phyloP scores from a whole-genome alignment of 2,329 filamentous ascomycete genomes.

The Epichloe gansuensis region DNA sequence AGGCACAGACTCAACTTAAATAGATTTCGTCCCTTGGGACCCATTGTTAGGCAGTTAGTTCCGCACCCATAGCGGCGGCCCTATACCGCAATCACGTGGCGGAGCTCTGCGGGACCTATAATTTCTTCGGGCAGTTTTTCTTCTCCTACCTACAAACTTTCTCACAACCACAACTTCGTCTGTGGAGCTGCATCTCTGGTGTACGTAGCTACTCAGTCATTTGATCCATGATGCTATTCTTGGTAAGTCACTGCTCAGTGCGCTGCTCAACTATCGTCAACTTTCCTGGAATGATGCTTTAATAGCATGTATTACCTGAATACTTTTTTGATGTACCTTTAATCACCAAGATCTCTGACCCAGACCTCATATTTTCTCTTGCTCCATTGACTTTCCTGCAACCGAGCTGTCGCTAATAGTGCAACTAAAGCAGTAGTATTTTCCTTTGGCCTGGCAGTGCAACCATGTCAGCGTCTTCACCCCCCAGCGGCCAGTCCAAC shows the following conservation, averaged over 20 bases:
- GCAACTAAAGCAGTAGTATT: background rate
- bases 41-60: background rate
- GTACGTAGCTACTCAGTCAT: background rate
- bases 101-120: background rate
- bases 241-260: slow-evolving; percentile 7
- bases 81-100: background rate
- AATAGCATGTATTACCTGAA: slow-evolving; percentile 49
- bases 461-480: slow-evolving; percentile 28
- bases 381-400: slow-evolving; percentile 1
- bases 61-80: background rate
- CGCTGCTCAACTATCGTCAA: slow-evolving; percentile 3
- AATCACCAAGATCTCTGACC: slow-evolving; percentile 63
- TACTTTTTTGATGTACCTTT: slow-evolving; percentile 41
- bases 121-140: background rate
- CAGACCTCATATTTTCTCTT: slow-evolving; percentile 13
- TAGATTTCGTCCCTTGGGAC: background rate
- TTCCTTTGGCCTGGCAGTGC: background rate
- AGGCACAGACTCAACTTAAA: background rate
- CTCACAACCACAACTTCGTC: background rate
- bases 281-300: slow-evolving; percentile 35
- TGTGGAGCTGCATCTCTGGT: background rate
- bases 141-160: background rate
- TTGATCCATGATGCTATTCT: background rate
- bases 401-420: background rate
- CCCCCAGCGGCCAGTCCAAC: slow-evolving; percentile 55